A percentile compares a stretch with the other conserved stretches of the same genome.
Conservation (phyloP, 1,139 yeast species). For the Zygoascus hellenicus region DNA sequence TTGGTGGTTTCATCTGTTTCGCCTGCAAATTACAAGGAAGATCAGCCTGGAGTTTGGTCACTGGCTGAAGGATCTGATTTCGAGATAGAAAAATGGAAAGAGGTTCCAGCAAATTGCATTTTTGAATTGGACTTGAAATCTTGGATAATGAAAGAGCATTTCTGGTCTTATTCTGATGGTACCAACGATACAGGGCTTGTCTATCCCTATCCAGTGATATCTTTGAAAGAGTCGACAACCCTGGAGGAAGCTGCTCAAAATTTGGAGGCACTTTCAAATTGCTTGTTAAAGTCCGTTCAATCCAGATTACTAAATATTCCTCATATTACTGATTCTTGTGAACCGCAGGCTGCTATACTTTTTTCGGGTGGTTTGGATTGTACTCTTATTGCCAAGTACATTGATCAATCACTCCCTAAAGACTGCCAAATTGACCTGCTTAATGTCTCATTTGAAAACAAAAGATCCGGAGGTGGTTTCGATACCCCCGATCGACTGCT, state of each 20-base stretch:
- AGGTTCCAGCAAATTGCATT: slow-evolving; percentile 31
- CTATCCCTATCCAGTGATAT: slow-evolving; percentile 14
- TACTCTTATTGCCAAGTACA: slow-evolving; percentile 57
- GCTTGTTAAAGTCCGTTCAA: slow-evolving; percentile 38
- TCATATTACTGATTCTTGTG: slow-evolving; percentile 8
- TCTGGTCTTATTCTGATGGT: slow-evolving; percentile 13
- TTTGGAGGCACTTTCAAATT: neutral
- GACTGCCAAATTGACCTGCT: slow-evolving; percentile 55
- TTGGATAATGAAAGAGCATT: slow-evolving; percentile 4
- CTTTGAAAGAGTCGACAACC: neutral
- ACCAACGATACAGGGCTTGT: neutral
- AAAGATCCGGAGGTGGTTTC: slow-evolving; percentile 52
- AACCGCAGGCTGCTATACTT: slow-evolving; percentile 48
- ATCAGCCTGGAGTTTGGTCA: neutral
- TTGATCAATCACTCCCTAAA: slow-evolving; percentile 34
- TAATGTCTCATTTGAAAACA: slow-evolving; percentile 93
- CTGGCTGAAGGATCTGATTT: slow-evolving; percentile 15
- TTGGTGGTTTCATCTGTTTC: slow-evolving; percentile 14
- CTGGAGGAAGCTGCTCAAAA: too few relatives aligned
- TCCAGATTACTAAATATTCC: slow-evolving; percentile 51
- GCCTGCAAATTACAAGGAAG: slow-evolving; percentile 8
- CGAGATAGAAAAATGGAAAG: slow-evolving; percentile 16
- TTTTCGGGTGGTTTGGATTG: slow-evolving; percentile 97
- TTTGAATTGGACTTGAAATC: slow-evolving; percentile 21
- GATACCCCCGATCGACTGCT: slow-evolving; percentile 80